Conservation (phyloP, 1,284 basidiomycete genomes). For the Vanrija humicola region DNA sequence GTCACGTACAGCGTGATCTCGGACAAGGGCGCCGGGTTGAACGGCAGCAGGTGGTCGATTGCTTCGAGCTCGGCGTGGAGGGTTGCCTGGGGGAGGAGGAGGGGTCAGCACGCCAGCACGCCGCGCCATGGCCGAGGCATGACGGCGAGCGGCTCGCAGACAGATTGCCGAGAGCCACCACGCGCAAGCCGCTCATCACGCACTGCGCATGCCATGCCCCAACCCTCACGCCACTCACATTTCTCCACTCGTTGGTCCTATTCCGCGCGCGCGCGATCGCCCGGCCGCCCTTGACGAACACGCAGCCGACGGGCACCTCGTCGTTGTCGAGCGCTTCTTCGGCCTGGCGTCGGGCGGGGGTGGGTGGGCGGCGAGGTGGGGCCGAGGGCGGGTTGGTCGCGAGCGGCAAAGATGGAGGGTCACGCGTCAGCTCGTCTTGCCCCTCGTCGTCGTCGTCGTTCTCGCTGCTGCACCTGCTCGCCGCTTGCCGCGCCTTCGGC, state of each 20-base stretch:
- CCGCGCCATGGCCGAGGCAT: too few species aligned
- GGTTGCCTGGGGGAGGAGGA: conserved; percentile 64
- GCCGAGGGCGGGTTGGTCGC: background rate
- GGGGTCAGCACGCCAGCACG: too few species aligned
- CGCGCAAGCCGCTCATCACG: too few species aligned
- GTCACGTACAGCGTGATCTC: conserved; percentile 92
- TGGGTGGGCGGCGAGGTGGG: too few species aligned
- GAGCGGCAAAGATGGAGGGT: background rate
- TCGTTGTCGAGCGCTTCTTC: conserved; percentile 74
- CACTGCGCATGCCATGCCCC: too few species aligned
- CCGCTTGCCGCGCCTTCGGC: background rate
- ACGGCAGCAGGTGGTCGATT: conserved; percentile 79
- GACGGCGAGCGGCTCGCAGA: too few species aligned
- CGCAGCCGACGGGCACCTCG: conserved; percentile 96
- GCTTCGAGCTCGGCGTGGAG: conserved; percentile 97
- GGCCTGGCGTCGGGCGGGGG: conserved; percentile 37
- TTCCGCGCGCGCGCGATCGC: conserved; percentile 86
- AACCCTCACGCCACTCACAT: conserved; percentile 56
- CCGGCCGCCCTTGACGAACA: conserved; percentile 75
- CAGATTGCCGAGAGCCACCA: too few species aligned
- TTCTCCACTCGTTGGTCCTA: conserved; percentile 87
- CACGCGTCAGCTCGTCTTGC: background rate
- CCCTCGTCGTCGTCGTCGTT: too few species aligned
- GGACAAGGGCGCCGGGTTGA: conserved; percentile 60
- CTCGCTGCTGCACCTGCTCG: background rate